Evolutionary conservation across 768 basidiomycete genomes (phyloP), one percentile per base, ranked within the genome.

Genomic region (Tubosaeta sp.): DNA sequence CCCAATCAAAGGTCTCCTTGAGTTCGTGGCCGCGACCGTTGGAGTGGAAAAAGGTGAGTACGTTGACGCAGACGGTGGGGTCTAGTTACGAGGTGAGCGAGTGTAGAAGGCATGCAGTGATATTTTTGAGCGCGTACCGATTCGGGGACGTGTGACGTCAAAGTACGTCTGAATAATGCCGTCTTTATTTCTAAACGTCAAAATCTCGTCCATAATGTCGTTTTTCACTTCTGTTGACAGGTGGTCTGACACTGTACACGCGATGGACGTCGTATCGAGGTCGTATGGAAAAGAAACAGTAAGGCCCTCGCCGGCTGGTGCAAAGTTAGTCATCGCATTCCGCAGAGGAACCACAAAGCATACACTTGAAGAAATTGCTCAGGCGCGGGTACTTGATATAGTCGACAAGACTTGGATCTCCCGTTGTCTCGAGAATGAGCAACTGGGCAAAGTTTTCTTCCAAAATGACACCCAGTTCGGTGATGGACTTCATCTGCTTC

Each of bases 181-280:
- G 27, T 27, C 27, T 27, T 27, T 27, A 27, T 27, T 27, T 27
- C 9, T 27, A 9, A 62, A 24, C 1, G 48, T 48, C 40, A 55
- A 30, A 21, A 59, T 60, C 29, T 60, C 60, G 9, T 62, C 10
- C 60, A 62, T 60, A 44, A 62, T 62, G 25, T 52, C 60, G 36
- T 60, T 50, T 35, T 60, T 60, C 16, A 51, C 53, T 25, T 48
- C 56, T 0, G 4, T 27, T 21, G 51, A 56, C 2, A 59, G 18
- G 18, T 27, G 27, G 9, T 27, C 27, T 9, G 27, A 27, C 27
- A 27, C 27, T 27, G 27, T 27, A 27, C 27, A 61, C 3, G 60
- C 54, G 4, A 61, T 35, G 2, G 60, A 59, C 1, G 57, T 61
- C 2, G 57, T 57, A 12, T 62, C 60, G 16, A 59, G 46, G 21